Percentiles rank a stretch among this genome's conserved stretches.
These are phyloP conservation scores for Solanum microdontum DNA, from an alignment of 257 asterid genomes.

Conservation along the genomic window DNA sequence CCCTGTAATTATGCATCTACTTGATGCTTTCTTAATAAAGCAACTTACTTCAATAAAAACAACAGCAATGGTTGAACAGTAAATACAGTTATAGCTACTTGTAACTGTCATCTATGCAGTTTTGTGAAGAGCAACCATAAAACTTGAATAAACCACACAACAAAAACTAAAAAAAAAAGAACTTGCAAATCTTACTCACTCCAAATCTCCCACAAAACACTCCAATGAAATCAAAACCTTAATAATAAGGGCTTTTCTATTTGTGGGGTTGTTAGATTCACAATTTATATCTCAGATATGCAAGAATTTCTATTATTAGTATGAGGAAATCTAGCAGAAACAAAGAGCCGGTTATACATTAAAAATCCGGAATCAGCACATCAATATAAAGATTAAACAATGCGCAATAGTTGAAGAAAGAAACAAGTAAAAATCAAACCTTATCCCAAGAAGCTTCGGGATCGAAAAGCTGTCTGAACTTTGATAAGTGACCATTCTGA, in stretches of 20 bases:
- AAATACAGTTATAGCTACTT: neutral
- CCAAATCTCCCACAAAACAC: neutral
- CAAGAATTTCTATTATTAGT: neutral
- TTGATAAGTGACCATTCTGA: conserved; percentile 70
- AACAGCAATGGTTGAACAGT: neutral
- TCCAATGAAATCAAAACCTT: neutral
- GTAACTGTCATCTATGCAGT: neutral
- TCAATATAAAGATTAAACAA: neutral
- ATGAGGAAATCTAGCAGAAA: neutral
- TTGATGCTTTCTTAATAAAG: neutral
- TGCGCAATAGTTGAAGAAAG: neutral
- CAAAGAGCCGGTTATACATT: neutral
- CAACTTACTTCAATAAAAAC: neutral
- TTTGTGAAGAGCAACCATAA: neutral
- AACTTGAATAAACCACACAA: neutral
- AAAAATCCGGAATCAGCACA: neutral
- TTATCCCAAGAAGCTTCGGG: conserved; percentile 64
- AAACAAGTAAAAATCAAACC: conserved; percentile 24
- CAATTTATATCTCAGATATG: neutral
- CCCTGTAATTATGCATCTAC: neutral
- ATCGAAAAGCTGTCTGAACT: conserved; percentile 67
- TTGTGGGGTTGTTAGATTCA: neutral
- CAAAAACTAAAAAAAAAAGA: neutral
- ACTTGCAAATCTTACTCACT: neutral
- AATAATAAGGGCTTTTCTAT: neutral